A percentile compares a stretch with the other conserved stretches of the same genome.
These are phyloP conservation scores for Emmonsia crescens DNA, from an alignment of 2,329 filamentous ascomycete genomes.

Conservation along the genomic window DNA sequence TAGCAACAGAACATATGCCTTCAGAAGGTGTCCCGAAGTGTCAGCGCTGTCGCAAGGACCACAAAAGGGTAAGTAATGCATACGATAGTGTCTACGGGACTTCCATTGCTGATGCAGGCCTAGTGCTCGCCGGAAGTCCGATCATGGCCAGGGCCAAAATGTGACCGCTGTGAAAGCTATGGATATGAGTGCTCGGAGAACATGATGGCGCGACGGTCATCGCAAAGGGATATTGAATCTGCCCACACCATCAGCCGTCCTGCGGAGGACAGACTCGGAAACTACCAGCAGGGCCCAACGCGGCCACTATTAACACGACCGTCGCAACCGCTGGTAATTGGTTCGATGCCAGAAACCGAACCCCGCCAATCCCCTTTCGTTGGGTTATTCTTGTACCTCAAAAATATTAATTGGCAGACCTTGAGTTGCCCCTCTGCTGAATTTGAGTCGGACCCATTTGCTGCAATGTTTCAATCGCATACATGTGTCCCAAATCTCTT, in stretches of 20 bases:
- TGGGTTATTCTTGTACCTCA: conserved; percentile 13
- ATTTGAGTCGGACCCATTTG: conserved; percentile 12
- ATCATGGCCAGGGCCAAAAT: conserved; percentile 14
- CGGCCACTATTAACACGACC: conserved; percentile 8
- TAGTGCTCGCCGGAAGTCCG: conserved; percentile 15
- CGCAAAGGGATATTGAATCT: conserved; percentile 13
- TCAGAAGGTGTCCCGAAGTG: conserved; percentile 16
- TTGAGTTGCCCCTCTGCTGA: conserved; percentile 8
- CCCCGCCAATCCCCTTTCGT: conserved; percentile 11
- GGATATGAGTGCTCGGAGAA: conserved; percentile 16
- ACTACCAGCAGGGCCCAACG: conserved; percentile 7
- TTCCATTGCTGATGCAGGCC: conserved; percentile 6
- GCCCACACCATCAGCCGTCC: conserved; percentile 5
- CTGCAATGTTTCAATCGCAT: conserved; percentile 13
- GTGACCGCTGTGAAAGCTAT: conserved; percentile 15
- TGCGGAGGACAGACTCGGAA: conserved; percentile 8
- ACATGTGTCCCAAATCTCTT: conserved; percentile 12
- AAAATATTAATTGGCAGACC: conserved; percentile 13
- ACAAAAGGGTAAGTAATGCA: conserved; percentile 13
- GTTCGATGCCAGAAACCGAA: conserved; percentile 2
- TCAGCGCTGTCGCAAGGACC: conserved; percentile 15
- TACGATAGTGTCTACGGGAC: background rate
- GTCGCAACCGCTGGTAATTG: background rate
- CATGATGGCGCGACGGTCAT: conserved; percentile 13
- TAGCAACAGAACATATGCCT: conserved; percentile 11